Base-by-base conservation (phyloP, 2,329 filamentous ascomycete species). In the Paradendryphiella salina region DNA sequence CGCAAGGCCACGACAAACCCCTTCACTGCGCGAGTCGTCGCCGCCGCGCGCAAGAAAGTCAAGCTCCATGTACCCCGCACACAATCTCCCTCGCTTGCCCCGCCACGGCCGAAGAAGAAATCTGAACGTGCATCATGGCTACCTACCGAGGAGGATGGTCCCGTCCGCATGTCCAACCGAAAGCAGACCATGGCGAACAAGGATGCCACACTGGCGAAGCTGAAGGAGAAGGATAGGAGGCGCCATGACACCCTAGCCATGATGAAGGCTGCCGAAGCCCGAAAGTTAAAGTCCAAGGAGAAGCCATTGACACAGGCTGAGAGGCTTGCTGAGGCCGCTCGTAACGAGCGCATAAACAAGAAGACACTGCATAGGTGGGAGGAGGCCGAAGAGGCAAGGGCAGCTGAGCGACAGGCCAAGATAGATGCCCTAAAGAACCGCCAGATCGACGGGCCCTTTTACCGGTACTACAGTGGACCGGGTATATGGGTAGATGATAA, bases 301-400 rank as follows among this genome's bases (percentile, higher is more conserved):
- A 88, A 87, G 51, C 82, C 87, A 21, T 85, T 96, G 84, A 96
- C 91, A 5, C 93, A 96, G 73, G 90, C 84, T 36, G 87, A 97
- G 70, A 83, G 91, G 31, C 79, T 96, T 21, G 86, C 84, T 21
- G 90, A 96, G 73, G 92, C 92, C 1, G 89, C 87, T 14, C 77
- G 86, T 44, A 86, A 95, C 5, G 94, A 97, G 74, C 87, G 88
- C 73, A 81, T 86, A 64, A 96, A 99, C 73, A 83, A 87, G 61
- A 95, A 90, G 79, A 97, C 88, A 73, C 76, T 96, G 66, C 96
- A 93, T 67, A 82, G 90, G 48, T 97, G 93, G 92, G 92, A 97
- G 72, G 88, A 90, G 72, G 89, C 90, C 5, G 94, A 99, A 75
- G 91, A 90, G 74, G 85, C 88, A 70, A 85, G 93, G 51, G 88